Base-by-base conservation (phyloP, 164 flowering plant species). In the Piper betle region DNA sequence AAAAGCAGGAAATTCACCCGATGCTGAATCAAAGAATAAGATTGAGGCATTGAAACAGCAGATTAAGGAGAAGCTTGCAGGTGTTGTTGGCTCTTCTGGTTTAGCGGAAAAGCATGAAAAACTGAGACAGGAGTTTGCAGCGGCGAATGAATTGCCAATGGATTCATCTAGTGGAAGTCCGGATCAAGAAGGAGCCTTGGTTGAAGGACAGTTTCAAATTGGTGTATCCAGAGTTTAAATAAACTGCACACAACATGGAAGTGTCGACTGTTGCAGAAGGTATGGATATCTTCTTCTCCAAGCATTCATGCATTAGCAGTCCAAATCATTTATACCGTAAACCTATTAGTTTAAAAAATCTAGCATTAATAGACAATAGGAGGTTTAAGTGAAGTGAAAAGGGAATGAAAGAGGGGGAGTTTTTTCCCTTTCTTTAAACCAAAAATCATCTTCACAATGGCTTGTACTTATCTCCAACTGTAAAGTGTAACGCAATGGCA, bases 1-100 rank as follows among this genome's bases (percentile, higher is more conserved):
- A 6, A 82, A 72, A 75, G 79, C 84, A 17, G 91, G 82, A 57
- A 74, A 75, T 63, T 62, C 70, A 52, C 83, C 89, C 54, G 74
- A 77, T 68, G 48, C 57, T 38, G 84, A 74, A 20, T 43, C 77
- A 11, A 78, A 73, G 67, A 65, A 69, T 37, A 88, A 81, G 72
- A 85, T 91, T 62, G 77, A 75, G 58, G 77, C 78, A 65, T 69
- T 85, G 58, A 70, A 68, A 68, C 75, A 75, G 61, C 72, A 82
- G 70, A 80, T 87, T 52, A 85, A 73, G 76, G 74, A 77, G 66
- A 77, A 61, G 55, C 74, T 88, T 61, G 81, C 66, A 9, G 84
- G 78, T 58, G 80, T 77, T 48, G 4, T 86, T 59, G 68, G 64
- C 53, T 75, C 78, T 40, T 68, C 83, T 10, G 78, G 58, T 50